Evolutionary conservation across 805 yeast genomes (phyloP), one percentile per base, ranked within the genome.

Genomic region (Spathaspora hagerdaliae): DNA sequence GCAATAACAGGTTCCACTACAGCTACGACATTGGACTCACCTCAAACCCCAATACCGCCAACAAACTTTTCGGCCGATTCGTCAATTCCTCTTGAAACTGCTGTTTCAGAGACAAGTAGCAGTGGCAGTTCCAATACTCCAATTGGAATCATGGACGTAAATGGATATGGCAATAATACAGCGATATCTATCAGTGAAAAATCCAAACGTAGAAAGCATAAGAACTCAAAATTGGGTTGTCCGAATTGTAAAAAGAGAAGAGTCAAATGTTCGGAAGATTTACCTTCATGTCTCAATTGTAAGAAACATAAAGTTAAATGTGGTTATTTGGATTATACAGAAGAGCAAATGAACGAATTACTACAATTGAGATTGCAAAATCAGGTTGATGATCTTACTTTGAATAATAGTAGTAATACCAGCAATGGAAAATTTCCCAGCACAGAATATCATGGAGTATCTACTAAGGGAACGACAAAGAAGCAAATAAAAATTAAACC

Each of bases 231-330:
- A 43, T 59, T 63, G 8, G 82, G 82, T 6, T 77, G 82, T 49
- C 63, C 70, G 15, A 73, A 75, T 31, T 77, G 81, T 58, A 75
- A 75, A 54, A 62, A 63, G 43, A 60, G 82, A 41, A 60, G 78
- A 40, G 79, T 77, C 49, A 77, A 77, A 55, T 77, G 82, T 49
- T 52, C 62, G 26, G 74, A 70, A 44, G 68, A 69, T 36, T 54
- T 70, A 26, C 75, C 75, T 1, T 55, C 58, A 39, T 70, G 75
- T 46, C 38, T 53, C 43, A 70, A 70, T 51, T 70, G 75, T 54
- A 51, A 67, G 42, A 70, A 70, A 45, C 74, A 70, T 50, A 61
- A 65, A 43, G 65, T 61, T 4, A 60, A 56, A 42, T 70, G 75
- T 56, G 74, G 69, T 6, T 70, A 70, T 49, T 56, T 67, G 34